A percentile compares a stretch with the other conserved stretches of the same genome.
These are phyloP conservation scores for Hyaloscypha hepaticicola DNA, from an alignment of 495 filamentous ascomycete species.

Conservation along the genomic window DNA sequence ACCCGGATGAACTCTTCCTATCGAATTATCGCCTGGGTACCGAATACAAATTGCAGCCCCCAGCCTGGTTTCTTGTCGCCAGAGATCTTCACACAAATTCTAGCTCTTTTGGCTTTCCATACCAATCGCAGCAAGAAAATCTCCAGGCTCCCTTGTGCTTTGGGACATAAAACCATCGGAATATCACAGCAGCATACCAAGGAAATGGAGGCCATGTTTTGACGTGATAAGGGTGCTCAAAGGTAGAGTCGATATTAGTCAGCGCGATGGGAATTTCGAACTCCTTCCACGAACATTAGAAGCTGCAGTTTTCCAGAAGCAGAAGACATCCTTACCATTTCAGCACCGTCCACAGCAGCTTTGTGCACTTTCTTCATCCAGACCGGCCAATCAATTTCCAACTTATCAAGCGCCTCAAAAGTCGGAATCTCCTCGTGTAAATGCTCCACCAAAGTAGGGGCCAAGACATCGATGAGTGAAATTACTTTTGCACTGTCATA, in stretches of 20 bases:
- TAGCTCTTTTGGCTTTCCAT: conserved; percentile 37
- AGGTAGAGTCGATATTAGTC: conserved; percentile 44
- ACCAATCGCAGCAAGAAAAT: conserved; percentile 41
- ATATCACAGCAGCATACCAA: conserved; percentile 26
- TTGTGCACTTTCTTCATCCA: conserved; percentile 27
- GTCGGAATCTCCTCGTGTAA: conserved; percentile 43
- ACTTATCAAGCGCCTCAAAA: conserved; percentile 30
- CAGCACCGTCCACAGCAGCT: conserved; percentile 18
- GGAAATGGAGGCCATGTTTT: conserved; percentile 40
- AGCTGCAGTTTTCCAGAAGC: background rate
- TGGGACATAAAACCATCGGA: conserved; percentile 28
- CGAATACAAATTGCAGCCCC: background rate
- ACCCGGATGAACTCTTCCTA: background rate
- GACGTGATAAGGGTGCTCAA: conserved; percentile 35
- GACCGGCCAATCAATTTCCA: conserved; percentile 30
- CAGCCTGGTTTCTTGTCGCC: background rate
- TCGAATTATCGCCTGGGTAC: background rate
- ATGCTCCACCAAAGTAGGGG: conserved; percentile 37
- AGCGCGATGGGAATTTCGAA: conserved; percentile 31
- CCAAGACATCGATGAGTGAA: conserved; percentile 44
- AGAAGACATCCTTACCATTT: conserved; percentile 12
- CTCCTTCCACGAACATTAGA: conserved; percentile 11
- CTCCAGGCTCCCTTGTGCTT: conserved; percentile 40
- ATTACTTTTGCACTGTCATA: conserved; percentile 35
- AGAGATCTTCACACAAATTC: conserved; percentile 24